These are phyloP conservation scores for Wallacemonas collosoma DNA, from an alignment of 208 protist species.

Conservation along the genomic window DNA sequence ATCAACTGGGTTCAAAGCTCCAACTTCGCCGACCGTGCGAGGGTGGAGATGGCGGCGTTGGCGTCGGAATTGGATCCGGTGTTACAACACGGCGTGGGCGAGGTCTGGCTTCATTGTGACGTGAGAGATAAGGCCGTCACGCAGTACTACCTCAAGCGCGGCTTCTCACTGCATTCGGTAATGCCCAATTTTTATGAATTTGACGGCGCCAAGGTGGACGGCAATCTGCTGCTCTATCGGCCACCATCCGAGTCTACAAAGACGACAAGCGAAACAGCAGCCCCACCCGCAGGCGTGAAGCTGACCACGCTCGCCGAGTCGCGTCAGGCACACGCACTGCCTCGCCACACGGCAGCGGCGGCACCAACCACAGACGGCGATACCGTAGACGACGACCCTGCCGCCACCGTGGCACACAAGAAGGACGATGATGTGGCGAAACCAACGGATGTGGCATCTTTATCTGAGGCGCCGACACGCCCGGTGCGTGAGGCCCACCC, in stretches of 20 bases:
- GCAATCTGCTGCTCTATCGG: slow-evolving; percentile 29
- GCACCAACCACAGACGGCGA: neutral
- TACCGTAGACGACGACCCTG: neutral
- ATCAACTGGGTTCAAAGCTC: slow-evolving; percentile 10
- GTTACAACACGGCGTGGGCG: slow-evolving; percentile 46
- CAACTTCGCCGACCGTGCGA: neutral
- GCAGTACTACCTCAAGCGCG: slow-evolving; percentile 54
- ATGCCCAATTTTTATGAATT: slow-evolving; percentile 63
- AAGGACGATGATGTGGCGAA: slow-evolving; percentile 12
- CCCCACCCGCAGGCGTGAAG: neutral
- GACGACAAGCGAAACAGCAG: too few species aligned
- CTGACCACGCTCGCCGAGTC: neutral
- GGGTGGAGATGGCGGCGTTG: neutral
- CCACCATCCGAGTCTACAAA: neutral
- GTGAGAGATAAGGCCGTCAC: slow-evolving; percentile 38
- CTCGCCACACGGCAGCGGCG: neutral
- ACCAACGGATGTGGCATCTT: neutral
- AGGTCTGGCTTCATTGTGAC: slow-evolving; percentile 85
- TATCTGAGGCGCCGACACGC: neutral
- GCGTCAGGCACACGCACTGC: neutral
- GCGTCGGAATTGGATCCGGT: slow-evolving; percentile 22
- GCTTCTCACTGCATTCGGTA: slow-evolving; percentile 44
- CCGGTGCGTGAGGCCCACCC: neutral
- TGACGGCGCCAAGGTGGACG: slow-evolving; percentile 28
- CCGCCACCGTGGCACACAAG: neutral